phyloP scores from a whole-genome alignment of 2,329 filamentous ascomycete genomes.

The Penicillium vulpinum region DNA sequence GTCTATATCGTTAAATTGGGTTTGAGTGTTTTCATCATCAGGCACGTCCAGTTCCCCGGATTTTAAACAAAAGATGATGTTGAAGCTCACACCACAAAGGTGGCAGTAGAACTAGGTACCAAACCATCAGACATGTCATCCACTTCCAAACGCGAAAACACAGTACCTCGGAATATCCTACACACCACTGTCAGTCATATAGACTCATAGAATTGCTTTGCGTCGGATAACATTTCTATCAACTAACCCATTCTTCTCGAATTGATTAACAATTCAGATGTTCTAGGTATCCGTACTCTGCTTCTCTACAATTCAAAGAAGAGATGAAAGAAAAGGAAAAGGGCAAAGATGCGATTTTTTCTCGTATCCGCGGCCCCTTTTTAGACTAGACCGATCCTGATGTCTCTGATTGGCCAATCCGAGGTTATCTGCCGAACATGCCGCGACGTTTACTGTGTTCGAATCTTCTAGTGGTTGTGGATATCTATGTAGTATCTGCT shows the following conservation, averaged over 20 bases:
- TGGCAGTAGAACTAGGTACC: constrained; percentile 19
- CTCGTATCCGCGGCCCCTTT: background rate
- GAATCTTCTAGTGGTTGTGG: background rate
- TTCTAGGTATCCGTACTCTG: background rate
- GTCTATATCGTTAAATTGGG: background rate
- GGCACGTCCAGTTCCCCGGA: constrained; percentile 11
- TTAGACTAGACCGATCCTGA: background rate
- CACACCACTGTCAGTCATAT: background rate
- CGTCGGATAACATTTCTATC: background rate
- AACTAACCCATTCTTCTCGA: background rate
- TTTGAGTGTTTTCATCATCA: background rate
- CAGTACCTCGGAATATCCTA: constrained; percentile 2
- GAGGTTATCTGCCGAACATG: background rate
- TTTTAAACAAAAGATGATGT: constrained; percentile 11
- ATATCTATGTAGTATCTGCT: no score
- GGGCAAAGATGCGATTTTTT: background rate
- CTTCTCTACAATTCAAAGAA: background rate
- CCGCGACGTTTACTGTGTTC: background rate
- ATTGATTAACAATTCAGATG: no score
- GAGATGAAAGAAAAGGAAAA: background rate
- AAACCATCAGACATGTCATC: background rate
- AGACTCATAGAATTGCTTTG: background rate
- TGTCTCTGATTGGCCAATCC: background rate
- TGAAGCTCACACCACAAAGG: constrained; percentile 23
- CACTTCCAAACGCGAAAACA: background rate